Conservation (phyloP, 1,139 yeast genomes). For the Geotrichum aggregatum region DNA sequence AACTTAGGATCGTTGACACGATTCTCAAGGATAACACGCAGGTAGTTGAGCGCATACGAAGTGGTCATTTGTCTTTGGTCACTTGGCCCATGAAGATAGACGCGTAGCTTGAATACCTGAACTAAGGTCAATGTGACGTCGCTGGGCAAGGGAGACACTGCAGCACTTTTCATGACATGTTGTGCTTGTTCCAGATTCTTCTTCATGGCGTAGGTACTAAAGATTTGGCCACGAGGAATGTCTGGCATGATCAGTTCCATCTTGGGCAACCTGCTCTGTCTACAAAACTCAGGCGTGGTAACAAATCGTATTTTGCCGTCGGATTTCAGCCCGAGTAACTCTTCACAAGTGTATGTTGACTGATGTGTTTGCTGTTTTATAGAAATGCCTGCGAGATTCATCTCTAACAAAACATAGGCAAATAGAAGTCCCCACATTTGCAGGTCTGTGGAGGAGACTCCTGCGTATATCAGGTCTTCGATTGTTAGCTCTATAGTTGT, state of each 20-base stretch:
- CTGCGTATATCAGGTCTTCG: neutral
- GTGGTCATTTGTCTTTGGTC: neutral
- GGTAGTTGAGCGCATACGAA: neutral
- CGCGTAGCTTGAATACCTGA: conserved; percentile 15
- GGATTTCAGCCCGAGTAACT: neutral
- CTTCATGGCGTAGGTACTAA: neutral
- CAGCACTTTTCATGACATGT: neutral
- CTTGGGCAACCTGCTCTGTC: neutral
- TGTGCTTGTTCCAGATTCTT: neutral
- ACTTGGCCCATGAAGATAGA: conserved; percentile 1
- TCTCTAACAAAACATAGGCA: neutral
- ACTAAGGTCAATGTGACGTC: conserved; percentile 11
- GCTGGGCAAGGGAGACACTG: neutral
- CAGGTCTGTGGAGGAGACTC: neutral
- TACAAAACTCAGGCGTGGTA: neutral
- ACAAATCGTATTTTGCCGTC: neutral
- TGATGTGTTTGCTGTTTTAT: neutral
- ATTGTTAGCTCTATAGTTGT: neutral
- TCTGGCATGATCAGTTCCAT: neutral
- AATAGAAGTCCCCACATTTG: neutral
- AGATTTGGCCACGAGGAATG: neutral
- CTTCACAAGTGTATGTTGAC: neutral
- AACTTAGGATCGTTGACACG: neutral
- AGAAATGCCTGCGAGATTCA: neutral
- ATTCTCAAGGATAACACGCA: neutral